Conservation (phyloP, 2,329 filamentous ascomycete species). For the Penicillium concentricum region DNA sequence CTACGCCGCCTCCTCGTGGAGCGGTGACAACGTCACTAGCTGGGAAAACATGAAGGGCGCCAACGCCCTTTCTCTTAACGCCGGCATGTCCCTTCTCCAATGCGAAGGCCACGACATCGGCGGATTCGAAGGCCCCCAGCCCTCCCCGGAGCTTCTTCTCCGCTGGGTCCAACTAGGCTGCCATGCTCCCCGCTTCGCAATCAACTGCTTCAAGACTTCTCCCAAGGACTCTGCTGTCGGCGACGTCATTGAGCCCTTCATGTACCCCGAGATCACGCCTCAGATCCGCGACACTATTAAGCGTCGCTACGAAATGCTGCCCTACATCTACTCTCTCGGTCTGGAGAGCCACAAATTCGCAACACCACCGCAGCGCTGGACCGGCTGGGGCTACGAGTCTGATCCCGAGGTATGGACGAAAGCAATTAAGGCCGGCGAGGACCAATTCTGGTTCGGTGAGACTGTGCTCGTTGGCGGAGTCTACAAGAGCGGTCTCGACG, state of each 20-base stretch:
- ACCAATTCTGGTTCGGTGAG: conserved; percentile 72
- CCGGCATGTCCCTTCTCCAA: conserved; percentile 64
- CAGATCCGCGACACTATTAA: conserved; percentile 65
- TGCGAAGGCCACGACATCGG: conserved; percentile 74
- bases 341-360: conserved; percentile 63
- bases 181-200: conserved; percentile 69
- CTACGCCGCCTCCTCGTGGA: conserved; percentile 72
- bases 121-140: conserved; percentile 69
- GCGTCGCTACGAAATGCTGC: conserved; percentile 68
- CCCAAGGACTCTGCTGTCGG: conserved; percentile 64
- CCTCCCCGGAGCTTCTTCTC: conserved; percentile 66
- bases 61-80: conserved; percentile 67
- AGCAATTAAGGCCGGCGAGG: conserved; percentile 61
- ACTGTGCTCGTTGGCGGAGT: conserved; percentile 65
- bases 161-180: conserved; percentile 72
- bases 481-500: conserved; percentile 58
- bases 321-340: conserved; percentile 67
- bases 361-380: conserved; percentile 67
- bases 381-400: conserved; percentile 68
- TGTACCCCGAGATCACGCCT: conserved; percentile 67
- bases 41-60: conserved; percentile 72
- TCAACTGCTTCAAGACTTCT: conserved; percentile 76
- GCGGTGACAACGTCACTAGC: conserved; percentile 71
- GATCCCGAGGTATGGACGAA: conserved; percentile 67
- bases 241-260: conserved; percentile 75